Conservation (phyloP, 306 rosid species). For the Pterocarpus santalinus region DNA sequence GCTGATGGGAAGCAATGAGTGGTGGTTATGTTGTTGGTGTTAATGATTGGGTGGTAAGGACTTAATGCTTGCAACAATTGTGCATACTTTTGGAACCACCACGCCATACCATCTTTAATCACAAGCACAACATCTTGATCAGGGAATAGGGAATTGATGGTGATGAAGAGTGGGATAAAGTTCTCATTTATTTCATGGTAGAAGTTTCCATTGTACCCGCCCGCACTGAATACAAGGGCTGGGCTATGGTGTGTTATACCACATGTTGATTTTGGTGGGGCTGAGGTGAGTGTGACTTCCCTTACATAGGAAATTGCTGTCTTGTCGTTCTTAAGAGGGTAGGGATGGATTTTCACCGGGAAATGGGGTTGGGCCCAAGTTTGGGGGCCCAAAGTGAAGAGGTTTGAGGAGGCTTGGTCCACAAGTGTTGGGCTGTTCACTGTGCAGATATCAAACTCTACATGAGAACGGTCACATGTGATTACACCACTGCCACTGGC, state of each 20-base stretch:
- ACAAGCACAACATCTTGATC: conserved; percentile 53
- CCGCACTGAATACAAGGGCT: conserved; percentile 61
- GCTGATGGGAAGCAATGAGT: conserved; percentile 59
- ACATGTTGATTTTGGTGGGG: conserved; percentile 48
- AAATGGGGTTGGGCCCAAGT: background rate
- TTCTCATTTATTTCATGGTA: conserved; percentile 65
- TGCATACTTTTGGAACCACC: conserved; percentile 60
- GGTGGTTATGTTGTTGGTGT: conserved; percentile 20
- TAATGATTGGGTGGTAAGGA: conserved; percentile 44
- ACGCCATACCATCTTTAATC: conserved; percentile 31
- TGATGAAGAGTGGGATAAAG: conserved; percentile 68
- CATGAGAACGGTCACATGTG: conserved; percentile 50
- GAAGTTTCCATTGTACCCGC: conserved; percentile 66
- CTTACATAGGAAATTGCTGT: conserved; percentile 43
- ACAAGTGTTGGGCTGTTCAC: conserved; percentile 50
- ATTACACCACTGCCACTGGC: conserved; percentile 5
- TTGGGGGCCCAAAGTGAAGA: conserved; percentile 37
- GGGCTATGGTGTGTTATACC: conserved; percentile 53
- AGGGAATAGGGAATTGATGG: conserved; percentile 44
- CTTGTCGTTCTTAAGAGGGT: conserved; percentile 58
- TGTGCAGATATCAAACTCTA: conserved; percentile 54
- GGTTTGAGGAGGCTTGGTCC: conserved; percentile 44
- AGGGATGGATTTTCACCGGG: conserved; percentile 49
- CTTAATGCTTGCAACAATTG: conserved; percentile 47
- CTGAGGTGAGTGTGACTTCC: conserved; percentile 48